Evolutionary conservation across 495 filamentous ascomycete genomes (phyloP).

Genomic region (Poronia punctata): DNA sequence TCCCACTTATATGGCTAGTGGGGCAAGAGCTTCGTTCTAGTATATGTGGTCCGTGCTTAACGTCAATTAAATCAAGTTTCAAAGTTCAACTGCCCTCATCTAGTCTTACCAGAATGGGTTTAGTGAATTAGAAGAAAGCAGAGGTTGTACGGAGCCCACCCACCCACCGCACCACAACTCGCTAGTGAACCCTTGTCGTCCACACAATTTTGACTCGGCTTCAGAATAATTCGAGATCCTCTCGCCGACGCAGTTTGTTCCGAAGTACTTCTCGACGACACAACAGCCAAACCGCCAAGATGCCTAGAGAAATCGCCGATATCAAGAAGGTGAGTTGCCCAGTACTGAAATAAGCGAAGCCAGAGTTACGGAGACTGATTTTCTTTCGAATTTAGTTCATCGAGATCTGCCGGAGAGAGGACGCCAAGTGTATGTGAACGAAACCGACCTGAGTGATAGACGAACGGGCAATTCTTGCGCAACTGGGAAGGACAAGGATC

Average conservation of each 20-base stretch:
- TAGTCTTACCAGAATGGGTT: too few species aligned
- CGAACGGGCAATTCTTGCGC: background rate
- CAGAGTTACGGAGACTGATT: slow-evolving; percentile 30
- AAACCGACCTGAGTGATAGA: slow-evolving; percentile 5
- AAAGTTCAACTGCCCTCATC: too few species aligned
- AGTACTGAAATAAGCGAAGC: background rate
- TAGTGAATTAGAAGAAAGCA: too few species aligned
- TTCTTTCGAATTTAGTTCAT: slow-evolving; percentile 71
- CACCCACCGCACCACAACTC: too few species aligned
- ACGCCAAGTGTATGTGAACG: slow-evolving; percentile 79
- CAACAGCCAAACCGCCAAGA: slow-evolving; percentile 45
- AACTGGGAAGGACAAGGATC: slow-evolving; percentile 12
- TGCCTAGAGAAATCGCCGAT: slow-evolving; percentile 97
- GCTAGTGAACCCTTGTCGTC: slow-evolving; percentile 18
- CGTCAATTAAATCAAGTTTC: too few species aligned
- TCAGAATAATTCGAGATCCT: slow-evolving; percentile 14
- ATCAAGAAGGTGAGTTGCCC: slow-evolving; percentile 68
- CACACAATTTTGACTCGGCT: slow-evolving; percentile 29
- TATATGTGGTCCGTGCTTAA: too few species aligned
- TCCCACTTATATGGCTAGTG: too few species aligned
- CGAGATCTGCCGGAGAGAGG: slow-evolving; percentile 98
- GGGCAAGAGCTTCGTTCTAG: too few species aligned
- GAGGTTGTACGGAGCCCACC: too few species aligned
- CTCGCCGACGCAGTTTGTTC: slow-evolving; percentile 18
- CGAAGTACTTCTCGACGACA: slow-evolving; percentile 11